Evolutionary conservation across 106 monocot genomes (phyloP).

Genomic region (Allium cepa): DNA sequence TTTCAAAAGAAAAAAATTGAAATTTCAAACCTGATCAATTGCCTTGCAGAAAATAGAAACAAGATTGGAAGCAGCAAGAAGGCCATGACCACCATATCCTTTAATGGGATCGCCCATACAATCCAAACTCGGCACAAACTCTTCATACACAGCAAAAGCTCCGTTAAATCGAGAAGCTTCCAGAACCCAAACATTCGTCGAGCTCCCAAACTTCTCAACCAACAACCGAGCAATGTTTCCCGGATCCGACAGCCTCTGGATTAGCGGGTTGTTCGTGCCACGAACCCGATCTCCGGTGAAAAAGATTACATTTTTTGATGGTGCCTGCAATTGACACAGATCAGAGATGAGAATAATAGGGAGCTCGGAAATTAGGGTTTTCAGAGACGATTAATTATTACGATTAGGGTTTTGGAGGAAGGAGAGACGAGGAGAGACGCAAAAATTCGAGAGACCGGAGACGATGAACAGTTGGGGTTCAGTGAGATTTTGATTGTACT

Average conservation of each 20-base stretch:
- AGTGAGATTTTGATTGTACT: slow-evolving; percentile 36
- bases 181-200: slow-evolving; percentile 65
- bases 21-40: slow-evolving; percentile 42
- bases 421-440: slow-evolving; percentile 62
- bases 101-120: slow-evolving; percentile 46
- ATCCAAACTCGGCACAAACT: slow-evolving; percentile 63
- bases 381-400: slow-evolving; percentile 17
- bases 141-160: slow-evolving; percentile 70
- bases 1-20: background rate
- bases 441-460: slow-evolving; percentile 27
- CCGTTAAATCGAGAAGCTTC: slow-evolving; percentile 65
- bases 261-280: slow-evolving; percentile 43
- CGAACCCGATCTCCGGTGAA: slow-evolving; percentile 81
- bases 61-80: slow-evolving; percentile 56
- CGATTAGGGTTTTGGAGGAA: slow-evolving; percentile 54
- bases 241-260: slow-evolving; percentile 78
- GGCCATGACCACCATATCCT: slow-evolving; percentile 55
- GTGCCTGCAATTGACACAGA: slow-evolving; percentile 26
- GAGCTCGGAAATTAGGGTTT: background rate
- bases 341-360: background rate
- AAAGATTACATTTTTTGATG: slow-evolving; percentile 69
- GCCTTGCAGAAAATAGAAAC: slow-evolving; percentile 34
- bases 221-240: slow-evolving; percentile 39
- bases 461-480: slow-evolving; percentile 5
- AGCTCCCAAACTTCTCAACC: slow-evolving; percentile 48